These are phyloP conservation scores for Aspergillus aculeatinus DNA, from an alignment of 2,329 filamentous ascomycete genomes.

Conservation along the genomic window DNA sequence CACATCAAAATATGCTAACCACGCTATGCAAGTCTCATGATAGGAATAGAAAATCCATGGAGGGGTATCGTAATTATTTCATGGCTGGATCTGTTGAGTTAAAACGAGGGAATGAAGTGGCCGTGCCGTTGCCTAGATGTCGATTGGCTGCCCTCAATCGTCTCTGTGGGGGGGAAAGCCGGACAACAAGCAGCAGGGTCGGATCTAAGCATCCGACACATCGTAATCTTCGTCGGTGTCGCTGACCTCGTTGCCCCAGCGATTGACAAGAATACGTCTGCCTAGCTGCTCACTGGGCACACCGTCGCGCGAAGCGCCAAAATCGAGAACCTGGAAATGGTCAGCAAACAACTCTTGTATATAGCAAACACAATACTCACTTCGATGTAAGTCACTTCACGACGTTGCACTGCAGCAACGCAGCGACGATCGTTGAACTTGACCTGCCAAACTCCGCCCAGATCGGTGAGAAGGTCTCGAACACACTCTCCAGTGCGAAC, in stretches of 20 bases:
- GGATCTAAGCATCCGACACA: constrained; percentile 22
- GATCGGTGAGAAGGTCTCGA: constrained; percentile 85
- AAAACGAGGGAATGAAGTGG: constrained; percentile 11
- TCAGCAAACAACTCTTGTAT: constrained; percentile 16
- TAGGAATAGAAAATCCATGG: constrained; percentile 29
- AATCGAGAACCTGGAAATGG: constrained; percentile 80
- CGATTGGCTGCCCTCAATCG: background rate
- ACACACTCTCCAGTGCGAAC: constrained; percentile 88
- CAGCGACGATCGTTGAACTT: constrained; percentile 95
- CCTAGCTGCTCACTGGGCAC: constrained; percentile 74
- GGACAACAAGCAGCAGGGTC: background rate
- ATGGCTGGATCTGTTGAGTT: constrained; percentile 21
- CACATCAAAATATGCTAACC: constrained; percentile 37
- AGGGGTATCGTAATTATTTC: constrained; percentile 39
- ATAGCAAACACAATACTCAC: constrained; percentile 52
- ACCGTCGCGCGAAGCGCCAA: constrained; percentile 89
- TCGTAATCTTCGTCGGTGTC: constrained; percentile 38
- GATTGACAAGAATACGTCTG: constrained; percentile 63
- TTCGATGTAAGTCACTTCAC: constrained; percentile 92
- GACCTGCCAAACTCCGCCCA: constrained; percentile 98
- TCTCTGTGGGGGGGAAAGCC: background rate
- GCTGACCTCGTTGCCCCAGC: constrained; percentile 39
- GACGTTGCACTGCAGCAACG: constrained; percentile 92
- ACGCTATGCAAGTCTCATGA: constrained; percentile 41
- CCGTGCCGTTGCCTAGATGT: constrained; percentile 4